Evolutionary conservation across 139 green algal genomes (phyloP), one percentile per base, ranked within the genome.

Genomic region (Helicosporidium sp.): DNA sequence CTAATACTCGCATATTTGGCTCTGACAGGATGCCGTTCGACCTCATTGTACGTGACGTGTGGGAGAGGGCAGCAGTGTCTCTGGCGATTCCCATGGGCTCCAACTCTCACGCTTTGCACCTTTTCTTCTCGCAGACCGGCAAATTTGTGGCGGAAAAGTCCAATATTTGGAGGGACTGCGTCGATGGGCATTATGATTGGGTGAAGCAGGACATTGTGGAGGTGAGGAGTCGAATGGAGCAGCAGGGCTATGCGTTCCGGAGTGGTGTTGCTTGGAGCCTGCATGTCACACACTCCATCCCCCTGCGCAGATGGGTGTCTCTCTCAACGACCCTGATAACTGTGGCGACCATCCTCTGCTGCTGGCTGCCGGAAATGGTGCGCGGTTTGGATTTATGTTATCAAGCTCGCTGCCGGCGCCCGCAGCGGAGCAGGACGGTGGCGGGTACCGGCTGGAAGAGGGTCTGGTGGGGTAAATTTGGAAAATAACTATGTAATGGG

Each of bases 111-210:
- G 12, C 33, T 44, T 33, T 24, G 22, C 1, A 18, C 19, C 16
- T 18, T 16, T 7, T 15, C 6, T 8, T 37, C 26, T 28, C 46
- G 55, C 67, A 89, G 70, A 81, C 61, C 20, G 84, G 84, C 17
- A 79, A 77, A 46, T 94, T 93, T 52, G 68, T 93, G 5, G 83
- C 83, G 6, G 85, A 95, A 43, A 95, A 95, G 63, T 80, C 61
- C 47, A 95, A 95, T 64, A 92, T 95, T 41, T 95, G 85, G 85
- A 61, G 85, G 6, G 85, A 95, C 53, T 86, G 75, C 63, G 81
- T 87, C 17, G 85, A 95, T 52, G 83, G 85, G 7, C 81, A 83
- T 44, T 84, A 88, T 49, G 85, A 95, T 65, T 95, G 84, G 83
- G 81, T 93, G 22, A 79, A 84, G 58, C 79, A 91, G 58, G 81